Base-by-base conservation (phyloP, 2,329 filamentous ascomycete species). In the Neopestalotiopsis clavispora region DNA sequence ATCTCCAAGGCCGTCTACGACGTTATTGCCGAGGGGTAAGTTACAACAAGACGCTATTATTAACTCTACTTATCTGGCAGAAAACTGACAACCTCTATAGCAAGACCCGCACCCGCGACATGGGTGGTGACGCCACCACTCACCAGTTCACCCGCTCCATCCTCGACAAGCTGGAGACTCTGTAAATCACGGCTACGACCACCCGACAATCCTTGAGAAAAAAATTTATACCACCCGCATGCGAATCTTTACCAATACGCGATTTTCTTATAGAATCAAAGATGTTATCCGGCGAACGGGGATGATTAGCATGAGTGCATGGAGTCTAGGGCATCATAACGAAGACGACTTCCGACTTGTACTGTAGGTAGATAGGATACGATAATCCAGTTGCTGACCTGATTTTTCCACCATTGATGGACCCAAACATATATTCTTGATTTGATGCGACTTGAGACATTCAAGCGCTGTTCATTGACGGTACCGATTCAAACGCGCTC, bases 131-230 rank as follows among this genome's bases (percentile, higher is more conserved):
- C 74, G 90, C 90, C 79, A 94, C 92, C 77, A 99, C 95, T 72
- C 91, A 98, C 84, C 91, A 98, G 82, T 99, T 98, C 86, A 98
- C 96, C 78, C 89, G 92, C 78, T 95, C 96, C 77, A 93, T 99
- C 79, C 88, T 99, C 79, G 90, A 95, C 86, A 94, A 96, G 89
- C 97, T 99, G 94, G 95, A 98, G 87, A 84, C 86, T 75, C 78
- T 91, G 80, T 92, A 89, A 88, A 80, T 14, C 65, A 59, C 60
- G 32, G 40, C 58, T 65, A 56, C 57, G 56, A 65, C 61, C 60
- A 65, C 52, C 66, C 57, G 66, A 71, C 71, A 71, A 62, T 34
- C 42, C 66, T 66, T 28, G 23, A 28, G 23, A 28, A 10, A 38
- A 69, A 63, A 72, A 70, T 72, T 69, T 67, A 75, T 73, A 75